Evolutionary conservation across 768 basidiomycete genomes (phyloP).

Genomic region (Russula griseocarnosa): DNA sequence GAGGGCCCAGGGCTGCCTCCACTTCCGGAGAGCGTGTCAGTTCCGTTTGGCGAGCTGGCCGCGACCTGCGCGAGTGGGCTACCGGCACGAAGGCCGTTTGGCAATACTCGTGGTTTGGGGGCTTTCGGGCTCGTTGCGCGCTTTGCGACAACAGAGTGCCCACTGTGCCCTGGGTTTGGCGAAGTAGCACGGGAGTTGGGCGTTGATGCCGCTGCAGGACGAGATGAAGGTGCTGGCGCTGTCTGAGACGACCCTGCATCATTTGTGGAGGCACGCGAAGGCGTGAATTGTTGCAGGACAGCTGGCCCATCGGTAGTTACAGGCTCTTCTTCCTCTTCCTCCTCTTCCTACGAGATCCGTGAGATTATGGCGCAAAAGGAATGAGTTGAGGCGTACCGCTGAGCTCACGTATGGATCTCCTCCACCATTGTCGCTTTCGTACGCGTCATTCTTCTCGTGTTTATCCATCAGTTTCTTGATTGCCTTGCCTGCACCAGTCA

Average conservation of each 20-base stretch:
- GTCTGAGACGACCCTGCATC: conserved; percentile 37
- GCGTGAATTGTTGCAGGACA: conserved; percentile 45
- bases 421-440: conserved; percentile 65
- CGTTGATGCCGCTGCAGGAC: conserved; percentile 37
- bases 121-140: conserved; percentile 80
- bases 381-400: conserved; percentile 41
- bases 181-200: conserved; percentile 57
- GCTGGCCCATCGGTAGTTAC: conserved; percentile 44
- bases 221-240: conserved; percentile 33
- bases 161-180: conserved; percentile 57
- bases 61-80: conserved; percentile 49
- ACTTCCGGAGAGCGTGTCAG: conserved; percentile 32
- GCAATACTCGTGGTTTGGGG: conserved; percentile 51
- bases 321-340: conserved; percentile 63
- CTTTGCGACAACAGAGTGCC: conserved; percentile 76
- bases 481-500: conserved; percentile 68
- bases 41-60: conserved; percentile 35
- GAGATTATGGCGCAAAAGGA: conserved; percentile 13
- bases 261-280: conserved; percentile 37
- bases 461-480: conserved; percentile 85
- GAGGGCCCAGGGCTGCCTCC: conserved; percentile 31
- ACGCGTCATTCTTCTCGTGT: conserved; percentile 75
- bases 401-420: conserved; percentile 80
- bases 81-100: conserved; percentile 48
- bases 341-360: conserved; percentile 48